phyloP scores from a whole-genome alignment of 345 rosid species.

The Conringia planisiliqua region DNA sequence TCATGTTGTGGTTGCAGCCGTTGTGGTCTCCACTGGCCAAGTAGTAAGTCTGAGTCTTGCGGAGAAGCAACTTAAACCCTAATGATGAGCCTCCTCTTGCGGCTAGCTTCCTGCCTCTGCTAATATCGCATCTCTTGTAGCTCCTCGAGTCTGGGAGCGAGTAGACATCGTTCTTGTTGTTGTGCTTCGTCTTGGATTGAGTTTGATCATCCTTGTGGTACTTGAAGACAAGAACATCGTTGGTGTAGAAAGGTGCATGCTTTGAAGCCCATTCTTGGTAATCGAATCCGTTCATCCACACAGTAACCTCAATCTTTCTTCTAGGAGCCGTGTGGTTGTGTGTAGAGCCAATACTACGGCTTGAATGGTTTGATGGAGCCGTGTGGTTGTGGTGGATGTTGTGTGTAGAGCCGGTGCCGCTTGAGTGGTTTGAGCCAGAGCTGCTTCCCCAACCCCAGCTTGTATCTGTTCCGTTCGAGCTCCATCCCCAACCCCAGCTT shows the following conservation, averaged over 20 bases:
- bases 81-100: not conserved
- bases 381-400: not conserved
- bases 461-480: slow-evolving; percentile 10
- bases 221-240: slow-evolving; percentile 12
- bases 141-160: not conserved
- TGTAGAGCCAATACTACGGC: not conserved
- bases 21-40: not conserved
- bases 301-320: not conserved
- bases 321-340: not conserved
- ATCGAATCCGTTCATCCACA: slow-evolving; percentile 9
- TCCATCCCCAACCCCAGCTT: slow-evolving; percentile 11
- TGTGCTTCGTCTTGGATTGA: not conserved
- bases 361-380: not conserved
- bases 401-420: not conserved
- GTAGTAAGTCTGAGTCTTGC: slow-evolving; percentile 3
- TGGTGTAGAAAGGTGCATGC: not conserved
- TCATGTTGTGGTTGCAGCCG: slow-evolving; percentile 15
- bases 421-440: not conserved
- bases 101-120: not conserved
- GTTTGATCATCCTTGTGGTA: not conserved
- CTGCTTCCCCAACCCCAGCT: slow-evolving; percentile 11
- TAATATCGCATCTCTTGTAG: slow-evolving; percentile 12
- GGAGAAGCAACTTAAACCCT: slow-evolving; percentile 20
- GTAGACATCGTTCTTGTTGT: not conserved
- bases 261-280: slow-evolving; percentile 13